Evolutionary conservation across 2,329 filamentous ascomycete species (phyloP), one percentile per base, ranked within the genome.

Genomic region (Cladobotryum protrusum): DNA sequence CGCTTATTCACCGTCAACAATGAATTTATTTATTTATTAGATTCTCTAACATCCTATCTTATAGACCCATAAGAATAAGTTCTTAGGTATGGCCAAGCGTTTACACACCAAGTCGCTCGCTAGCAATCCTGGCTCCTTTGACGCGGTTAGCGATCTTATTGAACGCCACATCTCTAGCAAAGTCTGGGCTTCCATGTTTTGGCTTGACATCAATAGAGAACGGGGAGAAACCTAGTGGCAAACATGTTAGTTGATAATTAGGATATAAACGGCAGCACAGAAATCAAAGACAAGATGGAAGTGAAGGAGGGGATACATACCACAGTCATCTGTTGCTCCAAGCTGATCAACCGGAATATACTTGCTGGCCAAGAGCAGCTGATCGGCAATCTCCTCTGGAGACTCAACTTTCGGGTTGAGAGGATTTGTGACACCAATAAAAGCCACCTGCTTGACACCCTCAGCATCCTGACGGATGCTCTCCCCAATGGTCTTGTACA

Each of bases 171-270:
- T 54, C 50, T 29, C 52, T 50, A 12, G 52, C 52, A 17, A 52
- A 45, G 18, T 53, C 50, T 3, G 52, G 44, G 32, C 47, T 52
- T 13, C 52, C 52, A 40, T 54, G 47, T 9, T 46, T 48, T 4
- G 52, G 52, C 41, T 54, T 54, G 13, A 9, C 20, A 33, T 54
- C 52, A 29, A 54, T 54, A 9, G 52, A 54, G 36, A 54, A 54
- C 1, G 53, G 53, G 11, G 53, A 53, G 42, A 54, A 53, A 5
- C 52, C 48, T 49, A 8, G 7, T 5, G 29, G 14, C 9, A 6
- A 29, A 4, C 11, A 9, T 29, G n/a, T 45, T 15, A 40, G 42
- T 35, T 9, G 18, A 24, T 12, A 11, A 3, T 14, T 11, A 17
- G 15, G 11, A 29, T 9, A 7, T 29, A 29, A 29, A 29, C n/a